Evolutionary conservation across 768 basidiomycete genomes (phyloP), one percentile per base, ranked within the genome.

Genomic region (Crassisporium funariophilum): DNA sequence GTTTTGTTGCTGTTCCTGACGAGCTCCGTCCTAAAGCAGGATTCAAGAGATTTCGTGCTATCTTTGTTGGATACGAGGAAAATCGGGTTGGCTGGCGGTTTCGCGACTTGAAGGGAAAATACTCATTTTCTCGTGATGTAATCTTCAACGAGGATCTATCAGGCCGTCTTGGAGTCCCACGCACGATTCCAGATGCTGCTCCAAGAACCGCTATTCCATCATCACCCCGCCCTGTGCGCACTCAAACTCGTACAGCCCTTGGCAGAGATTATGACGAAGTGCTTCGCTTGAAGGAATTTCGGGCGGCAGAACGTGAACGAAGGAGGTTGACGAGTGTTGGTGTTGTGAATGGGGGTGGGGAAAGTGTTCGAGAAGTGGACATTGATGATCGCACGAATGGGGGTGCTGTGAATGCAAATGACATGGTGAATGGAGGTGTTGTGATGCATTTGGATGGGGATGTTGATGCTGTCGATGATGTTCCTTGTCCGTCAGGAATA

Each of bases 81-180:
- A 50, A 55, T 36, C 24, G 47, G 0, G 4, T 61, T 16, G 58
- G 65, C 0, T 67, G 61, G 62, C 31, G 21, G 5, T 50, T 60
- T 4, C 33, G 49, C 1, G 56, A 54, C 6, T 4, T 56, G 0
- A 44, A 53, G 6, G 58, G 61, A 0, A 51, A 52, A 12, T 47
- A 52, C 20, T 41, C 37, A 11, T 64, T 67, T 40, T 61, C 60
- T 0, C 15, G 49, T 2, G 60, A 69, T 48, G 62, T 67, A 4
- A 38, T 67, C 1, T 69, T 69, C 31, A 50, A 63, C 44, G 59
- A 66, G 35, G 13, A 33, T 1, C 19, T 42, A 2, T 42, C 34
- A n/a, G 61, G 61, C 4, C 46, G 47, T 10, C 40, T 54, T 15
- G 24, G 9, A 3, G 21, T 39, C 1, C 33, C 38, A 20, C 36